Evolutionary conservation across 768 basidiomycete species (phyloP).

Genomic region (Lactarius evosmus): DNA sequence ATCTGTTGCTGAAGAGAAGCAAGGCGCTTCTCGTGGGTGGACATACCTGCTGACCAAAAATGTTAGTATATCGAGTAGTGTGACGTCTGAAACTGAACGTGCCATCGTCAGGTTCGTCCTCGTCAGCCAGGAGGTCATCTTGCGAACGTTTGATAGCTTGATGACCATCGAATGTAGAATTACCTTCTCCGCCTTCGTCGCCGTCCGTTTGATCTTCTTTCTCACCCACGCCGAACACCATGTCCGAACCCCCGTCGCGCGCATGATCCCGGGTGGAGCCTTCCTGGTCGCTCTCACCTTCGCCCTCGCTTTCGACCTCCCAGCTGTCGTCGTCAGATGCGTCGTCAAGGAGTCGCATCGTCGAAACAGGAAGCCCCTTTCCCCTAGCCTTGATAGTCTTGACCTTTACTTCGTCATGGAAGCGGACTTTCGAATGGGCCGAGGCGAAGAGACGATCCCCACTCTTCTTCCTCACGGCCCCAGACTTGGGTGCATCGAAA

Average conservation of each 20-base stretch:
- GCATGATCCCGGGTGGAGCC: constrained; percentile 1
- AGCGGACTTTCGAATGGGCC: constrained; percentile 52
- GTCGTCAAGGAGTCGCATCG: constrained; percentile 41
- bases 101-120: constrained; percentile 45
- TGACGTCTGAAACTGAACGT: constrained; percentile 1
- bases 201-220: constrained; percentile 23
- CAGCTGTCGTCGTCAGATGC: constrained; percentile 35
- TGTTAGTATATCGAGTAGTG: constrained; percentile 1
- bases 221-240: constrained; percentile 18
- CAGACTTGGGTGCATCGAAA: constrained; percentile 48
- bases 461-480: constrained; percentile 27
- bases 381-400: constrained; percentile 76
- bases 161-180: constrained; percentile 34
- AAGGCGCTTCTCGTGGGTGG: constrained; percentile 79
- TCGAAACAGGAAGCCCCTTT: constrained; percentile 55
- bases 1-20: constrained; percentile 76
- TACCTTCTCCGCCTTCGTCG: constrained; percentile 30
- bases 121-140: constrained; percentile 76
- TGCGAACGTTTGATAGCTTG: constrained; percentile 67
- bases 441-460: constrained; percentile 27
- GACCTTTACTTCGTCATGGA: constrained; percentile 76
- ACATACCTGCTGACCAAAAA: constrained; percentile 47
- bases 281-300: constrained; percentile 11
- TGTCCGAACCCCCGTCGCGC: constrained; percentile 31
- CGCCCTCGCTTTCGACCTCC: constrained; percentile 28